Percentiles rank a stretch among this genome's conserved stretches.
Conservation (phyloP, 2,329 filamentous ascomycete genomes). For the Geosmithia flava region DNA sequence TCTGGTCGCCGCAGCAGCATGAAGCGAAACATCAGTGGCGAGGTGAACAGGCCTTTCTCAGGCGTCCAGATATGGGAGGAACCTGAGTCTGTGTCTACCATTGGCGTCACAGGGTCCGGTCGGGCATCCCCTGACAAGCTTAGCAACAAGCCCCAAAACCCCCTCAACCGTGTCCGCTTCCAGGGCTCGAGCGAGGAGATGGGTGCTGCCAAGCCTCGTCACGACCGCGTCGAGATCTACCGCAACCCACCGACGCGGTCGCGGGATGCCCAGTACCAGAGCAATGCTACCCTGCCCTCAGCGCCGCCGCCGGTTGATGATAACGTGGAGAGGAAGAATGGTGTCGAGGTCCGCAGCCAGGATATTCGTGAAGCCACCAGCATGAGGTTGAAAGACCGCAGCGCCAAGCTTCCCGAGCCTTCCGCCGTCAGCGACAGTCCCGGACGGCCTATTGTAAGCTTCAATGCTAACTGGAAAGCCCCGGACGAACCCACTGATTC, state of each 20-base stretch:
- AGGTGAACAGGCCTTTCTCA: conserved; percentile 54
- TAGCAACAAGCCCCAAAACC: conserved; percentile 15
- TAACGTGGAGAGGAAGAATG: conserved; percentile 54
- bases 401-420: conserved; percentile 74
- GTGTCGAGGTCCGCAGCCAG: conserved; percentile 70
- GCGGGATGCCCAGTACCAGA: conserved; percentile 67
- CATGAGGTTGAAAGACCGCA: conserved; percentile 78
- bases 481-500: conserved; percentile 59
- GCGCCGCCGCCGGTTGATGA: conserved; percentile 17
- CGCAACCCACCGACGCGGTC: conserved; percentile 76
- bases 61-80: conserved; percentile 86
- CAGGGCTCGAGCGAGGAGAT: conserved; percentile 26
- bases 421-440: conserved; percentile 83
- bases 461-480: conserved; percentile 72
- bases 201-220: conserved; percentile 21
- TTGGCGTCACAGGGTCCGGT: conserved; percentile 6
- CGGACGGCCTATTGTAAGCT: conserved; percentile 93
- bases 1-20: conserved; percentile 50
- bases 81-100: conserved; percentile 35
- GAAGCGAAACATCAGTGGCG: conserved; percentile 59
- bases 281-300: conserved; percentile 31
- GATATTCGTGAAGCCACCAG: conserved; percentile 86
- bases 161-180: conserved; percentile 21
- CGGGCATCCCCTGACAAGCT: conserved; percentile 15
- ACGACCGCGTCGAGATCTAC: conserved; percentile 60